Conservation (phyloP, 768 basidiomycete genomes). For the Flagelloscypha sp. region DNA sequence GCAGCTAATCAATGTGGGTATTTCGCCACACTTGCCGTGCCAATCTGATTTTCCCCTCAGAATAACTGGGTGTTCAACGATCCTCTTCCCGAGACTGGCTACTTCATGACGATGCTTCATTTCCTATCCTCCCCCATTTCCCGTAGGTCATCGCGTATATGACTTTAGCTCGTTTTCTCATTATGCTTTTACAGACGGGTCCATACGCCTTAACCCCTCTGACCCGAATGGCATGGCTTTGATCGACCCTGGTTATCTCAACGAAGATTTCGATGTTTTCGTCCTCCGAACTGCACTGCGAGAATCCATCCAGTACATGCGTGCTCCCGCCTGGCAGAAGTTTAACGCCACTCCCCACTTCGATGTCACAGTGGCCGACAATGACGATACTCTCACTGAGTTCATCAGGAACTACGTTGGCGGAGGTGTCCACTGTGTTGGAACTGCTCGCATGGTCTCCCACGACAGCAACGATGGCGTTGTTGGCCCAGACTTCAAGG, state of each 20-base stretch:
- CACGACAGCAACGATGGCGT: constrained; percentile 8
- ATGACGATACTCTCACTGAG: constrained; percentile 3
- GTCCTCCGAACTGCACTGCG: too few relatives aligned
- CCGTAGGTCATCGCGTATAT: too few relatives aligned
- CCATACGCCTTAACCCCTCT: constrained; percentile 18
- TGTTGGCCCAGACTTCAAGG: constrained; percentile 11
- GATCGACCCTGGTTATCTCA: constrained; percentile 18
- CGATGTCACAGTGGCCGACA: too few relatives aligned
- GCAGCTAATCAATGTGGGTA: constrained; percentile 23
- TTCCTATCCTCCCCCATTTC: too few relatives aligned
- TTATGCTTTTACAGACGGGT: constrained; percentile 13
- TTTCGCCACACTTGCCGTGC: constrained; percentile 39
- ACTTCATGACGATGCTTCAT: too few relatives aligned
- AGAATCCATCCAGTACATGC: too few relatives aligned
- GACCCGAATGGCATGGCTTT: constrained; percentile 19
- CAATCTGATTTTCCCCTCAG: too few relatives aligned
- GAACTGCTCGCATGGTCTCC: constrained; percentile 6
- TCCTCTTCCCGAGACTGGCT: too few relatives aligned
- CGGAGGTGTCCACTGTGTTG: constrained; percentile 3
- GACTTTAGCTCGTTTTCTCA: too few relatives aligned
- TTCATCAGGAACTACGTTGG: constrained; percentile 2
- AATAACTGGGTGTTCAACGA: too few relatives aligned
- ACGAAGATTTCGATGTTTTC: constrained; percentile 16
- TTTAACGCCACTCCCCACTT: too few relatives aligned
- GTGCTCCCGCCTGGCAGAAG: too few relatives aligned